Evolutionary conservation across 1,284 basidiomycete species (phyloP), one percentile per base, ranked within the genome.

Genomic region (Cystobasidiaceae sp.): DNA sequence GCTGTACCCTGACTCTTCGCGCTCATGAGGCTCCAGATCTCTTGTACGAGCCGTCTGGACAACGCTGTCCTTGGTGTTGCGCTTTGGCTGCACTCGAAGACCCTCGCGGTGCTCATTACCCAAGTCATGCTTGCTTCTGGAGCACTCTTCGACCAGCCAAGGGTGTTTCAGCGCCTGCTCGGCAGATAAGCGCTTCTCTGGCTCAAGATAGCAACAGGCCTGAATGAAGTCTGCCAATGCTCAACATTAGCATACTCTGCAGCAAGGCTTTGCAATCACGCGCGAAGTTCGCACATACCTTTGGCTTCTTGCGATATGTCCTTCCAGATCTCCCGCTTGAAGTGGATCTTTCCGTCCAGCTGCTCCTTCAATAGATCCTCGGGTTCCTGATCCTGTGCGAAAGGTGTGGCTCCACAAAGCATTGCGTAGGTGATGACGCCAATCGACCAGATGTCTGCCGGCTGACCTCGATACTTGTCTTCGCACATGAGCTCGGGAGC

Each of bases 181-280:
- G 0, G 91, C 90, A 0, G 89, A 88, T 1, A 86, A 85, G 27
- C 94, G 83, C 66, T 83, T 77, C 0, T 78, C 73, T 0, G 92
- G 88, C 70, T 94, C 85, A 0, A 88, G 83, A 48, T 85, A 83
- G 8, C 97, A 80, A 32, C 96, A 79, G 0, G 79, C 75, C 70
- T 81, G 82, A 74, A 97, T 88, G 74, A 97, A 97, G 55, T 84
- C 80, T 75, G 93, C 94, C n/a, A n/a, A n/a, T n/a, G n/a, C n/a
- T n/a, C n/a, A n/a, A n/a, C n/a, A n/a, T n/a, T n/a, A n/a, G n/a
- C n/a, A n/a, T n/a, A n/a, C n/a, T n/a, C n/a, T n/a, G n/a, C n/a
- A n/a, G n/a, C n/a, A n/a, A n/a, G n/a, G n/a, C n/a, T n/a, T n/a
- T n/a, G n/a, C n/a, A n/a, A n/a, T n/a, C 8, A n/a, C n/a, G 37